Evolutionary conservation across 2,329 filamentous ascomycete species (phyloP), one percentile per base, ranked within the genome.

Genomic region (Colletotrichum coccodes): DNA sequence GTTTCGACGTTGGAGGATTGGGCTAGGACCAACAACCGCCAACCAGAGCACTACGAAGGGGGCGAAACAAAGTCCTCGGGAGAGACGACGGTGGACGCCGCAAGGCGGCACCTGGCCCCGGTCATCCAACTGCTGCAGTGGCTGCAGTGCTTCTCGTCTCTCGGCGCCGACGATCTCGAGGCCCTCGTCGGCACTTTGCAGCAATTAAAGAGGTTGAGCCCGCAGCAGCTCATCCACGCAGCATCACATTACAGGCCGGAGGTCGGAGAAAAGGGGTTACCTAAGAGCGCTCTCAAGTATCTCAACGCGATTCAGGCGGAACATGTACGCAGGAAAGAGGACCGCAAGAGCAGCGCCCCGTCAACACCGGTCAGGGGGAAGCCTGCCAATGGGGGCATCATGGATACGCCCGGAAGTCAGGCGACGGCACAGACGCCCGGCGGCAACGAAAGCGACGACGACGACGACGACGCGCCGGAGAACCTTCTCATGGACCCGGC

Each of bases 131-230:
- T 99, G 3, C 85, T 99, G 6, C 96, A 99, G 80, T 99, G 96
- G 96, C 85, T 99, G 40, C 96, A 99, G 78, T 98, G 95, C 79
- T 98, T 98, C 80, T 98, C 96, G 1, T 97, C 94, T 0, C 87
- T 98, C 4, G 94, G 91, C 6, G 82, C 84, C 12, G 94, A 98
- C 76, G 95, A 98, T 76, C 84, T 96, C 42, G 94, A 97, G 76
- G 94, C 94, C 3, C 86, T 99, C 18, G 90, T 97, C 34, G 93
- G 90, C 18, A 99, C 96, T 0, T 82, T 98, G 26, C 92, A 97
- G 76, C 96, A 98, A 78, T 86, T 99, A 46, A 94, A 94, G 72
- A 87, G 91, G 46, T 84, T 99, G 54, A 94, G 90, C 30, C 92
- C 94, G 0, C 93, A 94, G 76, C 96, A 99, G 78, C 86, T 99